Percentiles rank a stretch among this genome's conserved stretches.
Evolutionary conservation across 306 rosid species (phyloP).

Genomic region (Abrus pulchellus): DNA sequence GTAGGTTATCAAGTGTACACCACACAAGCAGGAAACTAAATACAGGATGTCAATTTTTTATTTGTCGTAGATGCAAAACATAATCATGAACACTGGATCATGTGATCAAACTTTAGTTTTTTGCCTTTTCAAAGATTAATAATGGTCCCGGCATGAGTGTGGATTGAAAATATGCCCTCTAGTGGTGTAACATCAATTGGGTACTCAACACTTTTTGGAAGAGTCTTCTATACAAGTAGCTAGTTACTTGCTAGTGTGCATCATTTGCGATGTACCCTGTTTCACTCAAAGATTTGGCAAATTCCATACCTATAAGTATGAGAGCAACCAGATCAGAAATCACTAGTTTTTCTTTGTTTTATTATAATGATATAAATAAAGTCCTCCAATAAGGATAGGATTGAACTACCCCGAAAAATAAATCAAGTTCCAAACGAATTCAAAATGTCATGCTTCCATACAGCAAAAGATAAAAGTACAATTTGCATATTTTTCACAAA

Average conservation of each 20-base stretch:
- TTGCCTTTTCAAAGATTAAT: constrained; percentile 45
- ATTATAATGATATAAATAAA: neutral
- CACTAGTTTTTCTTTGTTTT: constrained; percentile 3
- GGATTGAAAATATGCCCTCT: constrained; percentile 33
- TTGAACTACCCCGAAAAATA: neutral
- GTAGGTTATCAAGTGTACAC: constrained; percentile 34
- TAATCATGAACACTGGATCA: constrained; percentile 43
- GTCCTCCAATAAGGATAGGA: neutral
- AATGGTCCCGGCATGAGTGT: constrained; percentile 47
- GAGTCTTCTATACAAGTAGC: constrained; percentile 13
- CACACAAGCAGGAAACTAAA: constrained; percentile 37
- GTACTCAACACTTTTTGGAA: constrained; percentile 36
- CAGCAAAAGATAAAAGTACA: no score
- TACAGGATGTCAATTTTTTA: constrained; percentile 49
- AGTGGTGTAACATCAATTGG: constrained; percentile 53
- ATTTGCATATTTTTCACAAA: no score
- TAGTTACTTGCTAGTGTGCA: neutral
- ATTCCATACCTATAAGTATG: constrained; percentile 44
- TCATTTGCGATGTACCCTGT: constrained; percentile 1
- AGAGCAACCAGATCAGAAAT: constrained; percentile 31
- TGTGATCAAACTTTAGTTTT: constrained; percentile 27
- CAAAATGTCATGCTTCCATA: no score
- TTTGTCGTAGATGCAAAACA: constrained; percentile 49
- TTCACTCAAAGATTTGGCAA: constrained; percentile 40
- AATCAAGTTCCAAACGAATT: no score